Conservation (phyloP, 2,329 filamentous ascomycete genomes). For the Eutypella sp. region DNA sequence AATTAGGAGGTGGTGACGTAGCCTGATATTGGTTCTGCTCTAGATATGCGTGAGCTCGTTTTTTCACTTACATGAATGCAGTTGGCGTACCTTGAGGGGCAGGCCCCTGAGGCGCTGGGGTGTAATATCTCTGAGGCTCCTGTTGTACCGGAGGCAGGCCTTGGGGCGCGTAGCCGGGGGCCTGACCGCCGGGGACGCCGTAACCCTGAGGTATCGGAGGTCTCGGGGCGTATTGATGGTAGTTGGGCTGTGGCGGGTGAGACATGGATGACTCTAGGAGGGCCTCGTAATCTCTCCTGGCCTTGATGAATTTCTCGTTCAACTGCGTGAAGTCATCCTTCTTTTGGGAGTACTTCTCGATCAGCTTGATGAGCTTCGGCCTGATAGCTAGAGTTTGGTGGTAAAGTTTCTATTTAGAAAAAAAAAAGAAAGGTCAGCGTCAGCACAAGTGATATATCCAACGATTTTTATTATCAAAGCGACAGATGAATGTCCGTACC, state of each 20-base stretch:
- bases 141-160: slow-evolving; percentile 41
- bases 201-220: slow-evolving; percentile 45
- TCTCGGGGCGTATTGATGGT: slow-evolving; percentile 62
- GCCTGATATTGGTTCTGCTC: slow-evolving; percentile 39
- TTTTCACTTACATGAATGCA: slow-evolving; percentile 6
- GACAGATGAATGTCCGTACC: slow-evolving; percentile 42
- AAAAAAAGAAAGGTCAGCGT: too few species aligned
- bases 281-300: slow-evolving; percentile 90
- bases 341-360: slow-evolving; percentile 98
- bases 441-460: too few species aligned
- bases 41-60: slow-evolving; percentile 25
- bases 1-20: slow-evolving; percentile 47
- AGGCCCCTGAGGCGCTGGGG: slow-evolving; percentile 47
- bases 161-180: slow-evolving; percentile 35
- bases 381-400: slow-evolving; percentile 91
- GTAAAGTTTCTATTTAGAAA: slow-evolving; percentile 76
- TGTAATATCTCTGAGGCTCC: slow-evolving; percentile 66
- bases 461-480: too few species aligned
- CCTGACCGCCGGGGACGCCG: slow-evolving; percentile 27
- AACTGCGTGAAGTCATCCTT: slow-evolving; percentile 99
- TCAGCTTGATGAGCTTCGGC: slow-evolving; percentile 94
- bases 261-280: slow-evolving; percentile 96
- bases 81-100: slow-evolving; percentile 32
- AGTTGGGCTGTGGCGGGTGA: slow-evolving; percentile 76
- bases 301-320: slow-evolving; percentile 99